Base-by-base conservation (phyloP, 805 yeast genomes). In the Candida sonorensis region DNA sequence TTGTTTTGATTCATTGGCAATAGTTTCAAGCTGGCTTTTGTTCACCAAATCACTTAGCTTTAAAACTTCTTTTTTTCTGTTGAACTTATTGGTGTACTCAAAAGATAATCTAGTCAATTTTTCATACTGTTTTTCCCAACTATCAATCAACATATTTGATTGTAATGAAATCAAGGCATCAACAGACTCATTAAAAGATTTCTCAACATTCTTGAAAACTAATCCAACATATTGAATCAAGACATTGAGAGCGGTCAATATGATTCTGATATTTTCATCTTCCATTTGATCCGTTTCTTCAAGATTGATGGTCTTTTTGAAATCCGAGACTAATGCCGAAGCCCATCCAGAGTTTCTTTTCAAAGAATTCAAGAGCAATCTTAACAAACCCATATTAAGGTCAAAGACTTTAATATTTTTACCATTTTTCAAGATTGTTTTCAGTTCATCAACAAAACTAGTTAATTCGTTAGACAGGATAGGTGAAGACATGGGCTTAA, bases 171-270 rank as follows among this genome's bases (percentile, higher is more conserved):
- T 59, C 33, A 55, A 45, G 7, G 41, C 33, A 25, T 56, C 59
- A 16, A 52, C 53, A 13, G 63, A 57, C 13, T 46, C 63, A 27
- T 59, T 59, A 42, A 68, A 67, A 14, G 46, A 51, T 24, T 48
- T 53, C 21, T 57, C 75, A 3, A 67, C 56, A 1, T 62, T 62
- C 29, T 58, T 58, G 28, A 66, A 57, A 37, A 69, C 64, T 34
- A 67, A 61, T n/a, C 67, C 60, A 26, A 64, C 62, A 41, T 73
- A 72, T 42, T 70, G 77, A 33, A 70, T 66, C 9, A 74, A 56
- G 2, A 68, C 67, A 41, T 67, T 70, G 24, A 72, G 53, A 5
- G 75, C 62, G 25, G 65, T 63, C 46, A 74, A 59, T n/a, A 73
- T 67, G 12, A 57, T 51, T 40, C 66, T 66, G 29, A 71, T 58